Evolutionary conservation across 495 filamentous ascomycete genomes (phyloP).

Genomic region (Penicillium waksmanii): DNA sequence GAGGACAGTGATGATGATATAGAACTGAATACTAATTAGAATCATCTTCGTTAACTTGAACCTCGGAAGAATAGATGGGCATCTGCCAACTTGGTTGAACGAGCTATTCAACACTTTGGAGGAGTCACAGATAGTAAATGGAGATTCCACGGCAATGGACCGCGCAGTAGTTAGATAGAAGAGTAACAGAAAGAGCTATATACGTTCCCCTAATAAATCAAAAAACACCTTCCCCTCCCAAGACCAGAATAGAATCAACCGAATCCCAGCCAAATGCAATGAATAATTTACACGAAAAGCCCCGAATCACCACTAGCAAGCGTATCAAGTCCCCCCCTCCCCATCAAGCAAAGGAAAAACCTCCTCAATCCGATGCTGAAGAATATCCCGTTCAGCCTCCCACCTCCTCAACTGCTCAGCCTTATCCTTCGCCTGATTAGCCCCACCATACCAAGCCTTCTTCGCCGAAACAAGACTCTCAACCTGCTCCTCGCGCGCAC

Average conservation of each 20-base stretch:
- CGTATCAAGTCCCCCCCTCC: constrained; percentile 33
- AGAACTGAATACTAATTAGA: too few species aligned
- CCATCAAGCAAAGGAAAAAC: constrained; percentile 39
- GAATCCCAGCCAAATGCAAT: neutral
- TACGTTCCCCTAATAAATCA: neutral
- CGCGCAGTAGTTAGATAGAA: neutral
- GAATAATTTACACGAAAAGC: constrained; percentile 41
- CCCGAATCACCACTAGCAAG: constrained; percentile 27
- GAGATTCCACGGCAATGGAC: neutral
- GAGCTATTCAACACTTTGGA: too few species aligned
- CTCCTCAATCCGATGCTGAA: constrained; percentile 43
- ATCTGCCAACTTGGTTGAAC: too few species aligned
- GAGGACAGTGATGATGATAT: neutral
- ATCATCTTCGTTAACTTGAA: too few species aligned
- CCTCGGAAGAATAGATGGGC: too few species aligned
- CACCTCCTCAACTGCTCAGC: constrained; percentile 38
- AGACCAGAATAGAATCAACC: neutral
- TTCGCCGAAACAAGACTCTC: constrained; percentile 39
- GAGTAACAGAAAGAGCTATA: neutral
- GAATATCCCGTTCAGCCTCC: constrained; percentile 43
- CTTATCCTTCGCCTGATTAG: constrained; percentile 32
- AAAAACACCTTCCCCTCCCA: neutral
- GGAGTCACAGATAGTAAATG: neutral
- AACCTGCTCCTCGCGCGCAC: constrained; percentile 51
- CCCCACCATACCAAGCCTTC: constrained; percentile 56